Conservation (phyloP, 768 basidiomycete genomes). For the Coprinopsis strossmayeri region DNA sequence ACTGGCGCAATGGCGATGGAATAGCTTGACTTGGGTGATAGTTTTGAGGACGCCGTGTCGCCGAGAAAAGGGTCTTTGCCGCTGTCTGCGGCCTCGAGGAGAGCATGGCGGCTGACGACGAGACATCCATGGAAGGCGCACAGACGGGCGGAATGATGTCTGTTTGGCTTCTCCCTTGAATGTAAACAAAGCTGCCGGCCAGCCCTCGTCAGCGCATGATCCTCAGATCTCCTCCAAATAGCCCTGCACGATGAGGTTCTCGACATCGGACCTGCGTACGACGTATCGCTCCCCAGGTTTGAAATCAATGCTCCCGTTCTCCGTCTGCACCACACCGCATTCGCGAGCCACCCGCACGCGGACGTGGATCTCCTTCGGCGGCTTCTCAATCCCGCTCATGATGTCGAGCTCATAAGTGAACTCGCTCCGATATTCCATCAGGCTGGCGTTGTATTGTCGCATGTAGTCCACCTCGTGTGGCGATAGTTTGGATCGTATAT, state of each 20-base stretch:
- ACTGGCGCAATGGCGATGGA: background rate
- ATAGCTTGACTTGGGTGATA: background rate
- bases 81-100: background rate
- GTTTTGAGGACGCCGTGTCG: background rate
- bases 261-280: constrained; percentile 83
- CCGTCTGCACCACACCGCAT: constrained; percentile 89
- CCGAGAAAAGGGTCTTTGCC: background rate
- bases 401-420: constrained; percentile 87
- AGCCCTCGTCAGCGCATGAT: too few relatives aligned
- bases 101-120: background rate
- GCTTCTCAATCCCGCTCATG: constrained; percentile 71
- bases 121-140: background rate
- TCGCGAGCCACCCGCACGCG: constrained; percentile 82
- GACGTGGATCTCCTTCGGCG: constrained; percentile 87
- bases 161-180: background rate
- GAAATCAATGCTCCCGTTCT: constrained; percentile 87
- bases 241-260: constrained; percentile 90
- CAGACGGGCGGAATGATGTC: background rate
- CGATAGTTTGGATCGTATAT: constrained; percentile 60
- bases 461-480: constrained; percentile 59
- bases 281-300: constrained; percentile 85
- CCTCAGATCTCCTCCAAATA: constrained; percentile 78
- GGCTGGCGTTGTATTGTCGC: constrained; percentile 68
- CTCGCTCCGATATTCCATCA: constrained; percentile 80
- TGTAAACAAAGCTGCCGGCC: background rate